Evolutionary conservation across 2,329 filamentous ascomycete species (phyloP), one percentile per base, ranked within the genome.

Genomic region (Aspergillus transmontanensis): DNA sequence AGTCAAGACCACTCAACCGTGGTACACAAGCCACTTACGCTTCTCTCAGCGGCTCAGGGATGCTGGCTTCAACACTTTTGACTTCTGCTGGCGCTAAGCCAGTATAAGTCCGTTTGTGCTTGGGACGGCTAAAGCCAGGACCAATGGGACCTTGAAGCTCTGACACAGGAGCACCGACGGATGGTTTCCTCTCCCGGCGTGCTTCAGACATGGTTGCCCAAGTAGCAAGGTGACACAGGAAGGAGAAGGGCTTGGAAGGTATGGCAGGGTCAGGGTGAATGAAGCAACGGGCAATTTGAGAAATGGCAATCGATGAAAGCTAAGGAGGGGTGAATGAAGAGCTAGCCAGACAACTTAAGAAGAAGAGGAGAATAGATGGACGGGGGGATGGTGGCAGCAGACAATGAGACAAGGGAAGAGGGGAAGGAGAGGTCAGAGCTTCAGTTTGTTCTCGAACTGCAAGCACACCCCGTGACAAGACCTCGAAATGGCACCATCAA

Each of bases 71-170:
- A 56, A 98, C 92, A 72, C 82, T 90, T 84, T 97, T 97, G 83
- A 97, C 97, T 76, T 99, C 95, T 41, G 87, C 84, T 32, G 93
- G 86, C 39, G 93, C 94, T 75, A 98, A 95, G 10, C 95, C 95
- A 11, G 95, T 99, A 69, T 92, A 91, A n/a, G 94, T 98, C 70
- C 95, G 88, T 85, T 93, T 97, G 83, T 99, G 95, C 83, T 98
- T 99, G 53, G 95, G 95, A 65, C 95, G 87, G 88, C 80, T 89
- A 76, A 96, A 94, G 48, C 89, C 90, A 46, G 93, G 93, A n/a
- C 90, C 90, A 62, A 97, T 88, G 21, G 92, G 90, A 68, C 93
- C 94, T 78, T 92, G 86, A 66, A 98, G 89, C 76, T 97, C 93
- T 68, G 91, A 87, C 71, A 97, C 89, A 54, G 94, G 94, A 71